Base-by-base conservation (phyloP, 495 filamentous ascomycete genomes). In the Gamarada debralockiae region DNA sequence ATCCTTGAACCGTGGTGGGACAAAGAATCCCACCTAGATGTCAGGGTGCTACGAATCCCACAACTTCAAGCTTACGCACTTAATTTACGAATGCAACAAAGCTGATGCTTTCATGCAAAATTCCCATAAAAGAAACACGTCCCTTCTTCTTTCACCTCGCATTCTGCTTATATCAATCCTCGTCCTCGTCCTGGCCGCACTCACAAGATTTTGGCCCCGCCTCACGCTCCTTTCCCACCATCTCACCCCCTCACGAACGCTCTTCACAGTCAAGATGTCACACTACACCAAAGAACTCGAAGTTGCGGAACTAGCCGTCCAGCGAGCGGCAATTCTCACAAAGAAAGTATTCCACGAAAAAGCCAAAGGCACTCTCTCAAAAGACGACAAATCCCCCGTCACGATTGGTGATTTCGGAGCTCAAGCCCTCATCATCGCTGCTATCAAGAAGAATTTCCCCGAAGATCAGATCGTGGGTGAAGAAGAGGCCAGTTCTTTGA, bases 401-500 rank as follows among this genome's bases (percentile, higher is more conserved):
- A 98, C 93, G 25, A 91, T 97, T 57, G 93, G 91, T 65, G 93
- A 98, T 73, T 97, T 95, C 64, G 95, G 95, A 60, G 93, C 95
- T 49, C 93, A 98, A 73, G 95, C 95, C 33, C 78, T 97, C 56
- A 95, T 97, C 65, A 96, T 97, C 60, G 78, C 83, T 51, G 91
- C 93, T 42, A 82, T 98, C 53, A 82, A 84, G 70, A 78, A 85
- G 68, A 88, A 87, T 67, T 97, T 98, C 75, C 93, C 93, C 34
- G 63, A 80, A 13, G 93, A 98, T 64, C 84, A 90, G 70, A 86
- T 97, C 52, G 90, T 97, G 25, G 93, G 87, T 51, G 93, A 99
- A 71, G 93, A 99, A 72, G 95, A 99, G 65, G 83, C 93, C 0
- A 80, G 77, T 56, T 76, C 81, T 43, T 76, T 98, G 54, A 81